Base-by-base conservation (phyloP, 1,284 basidiomycete species). In the Leccinum insolens region DNA sequence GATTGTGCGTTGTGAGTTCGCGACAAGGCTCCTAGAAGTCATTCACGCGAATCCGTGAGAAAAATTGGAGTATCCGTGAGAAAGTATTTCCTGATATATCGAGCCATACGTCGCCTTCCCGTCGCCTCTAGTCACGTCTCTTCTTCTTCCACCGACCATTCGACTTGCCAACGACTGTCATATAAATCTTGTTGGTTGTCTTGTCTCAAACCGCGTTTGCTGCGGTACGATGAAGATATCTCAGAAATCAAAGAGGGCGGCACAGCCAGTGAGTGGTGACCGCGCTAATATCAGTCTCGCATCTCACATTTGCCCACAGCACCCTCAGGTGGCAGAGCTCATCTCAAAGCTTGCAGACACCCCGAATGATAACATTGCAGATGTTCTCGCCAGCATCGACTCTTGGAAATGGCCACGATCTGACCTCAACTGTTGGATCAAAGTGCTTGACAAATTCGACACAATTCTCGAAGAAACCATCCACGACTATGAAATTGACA, bases 381-480 rank as follows among this genome's bases (percentile, higher is more conserved):
- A 86, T 67, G 84, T 89, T 67, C 84, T 95, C 61, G 81, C 84
- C 58, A 80, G 85, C n/a, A 89, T 94, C 73, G 87, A 91, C 72
- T 80, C 83, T 17, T 99, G 98, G 98, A 91, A 88, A 80, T 99
- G 95, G 92, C 95, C 96, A 37, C 89, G 98, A 71, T 97, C 96
- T 67, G 98, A 99, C 84, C 86, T 99, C 68, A 95, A 98, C 82
- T 92, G 94, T 67, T 99, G 98, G 98, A 91, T 95, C 75, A 90
- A 91, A 75, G 94, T 96, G 68, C 89, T 99, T 63, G 97, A 99
- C 84, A 93, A 94, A 78, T 97, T 99, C 79, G 98, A 99, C 81
- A 82, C 84, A 68, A 89, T 98, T 70, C 86, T 99, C 71, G 95
- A 94, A 76, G 87, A 89, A 61, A 85, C 92, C 70, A 93, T 97